Base-by-base conservation (phyloP, 1,139 yeast genomes). In the Sugiyamaella castrensis region DNA sequence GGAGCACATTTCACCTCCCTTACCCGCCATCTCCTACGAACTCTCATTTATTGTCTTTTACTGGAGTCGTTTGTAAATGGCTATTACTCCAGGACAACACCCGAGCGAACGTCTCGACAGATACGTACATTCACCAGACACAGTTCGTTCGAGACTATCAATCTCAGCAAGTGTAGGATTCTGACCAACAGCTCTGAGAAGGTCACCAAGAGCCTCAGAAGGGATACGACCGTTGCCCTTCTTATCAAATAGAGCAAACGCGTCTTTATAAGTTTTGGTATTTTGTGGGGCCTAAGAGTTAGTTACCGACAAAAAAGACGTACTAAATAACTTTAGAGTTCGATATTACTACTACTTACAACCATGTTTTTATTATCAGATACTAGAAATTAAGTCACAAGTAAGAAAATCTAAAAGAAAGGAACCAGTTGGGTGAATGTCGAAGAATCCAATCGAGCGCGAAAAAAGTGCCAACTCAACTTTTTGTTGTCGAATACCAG, bases 171-270 rank as follows among this genome's bases (percentile, higher is more conserved):
- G 79, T 9, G 98, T 91, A 55, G 99, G 99, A 74, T 94, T 94
- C 73, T 92, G 98, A 31, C 98, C 98, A 53, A 92, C 92, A 2
- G 98, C 97, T 69, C 99, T 80, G 54, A 94, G 79, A 61, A 94
- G 79, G 65, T 94, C 98, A 37, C 98, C 98, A 51, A 94, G 77
- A 53, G 87, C 84, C 59, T 84, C 88, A 54, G 80, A 78, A n/a
- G 96, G 83, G 53, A 94, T 92, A 68, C 83, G 80, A 13, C 98
- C 98, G 39, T 94, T 87, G 37, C 97, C 98, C 64, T 89, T 87
- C 72, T 91, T 91, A 74, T 94, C 98, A 68, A 92, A 94, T 49
- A 94, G 82, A 30, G 98, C 95, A 71, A 94, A 94, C 26, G 97
- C 97, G 77, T 92, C 98, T 71, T 87, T 89, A 74, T 88, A 87